Evolutionary conservation across 2,329 filamentous ascomycete species (phyloP).

Genomic region (Penicillium sp.): DNA sequence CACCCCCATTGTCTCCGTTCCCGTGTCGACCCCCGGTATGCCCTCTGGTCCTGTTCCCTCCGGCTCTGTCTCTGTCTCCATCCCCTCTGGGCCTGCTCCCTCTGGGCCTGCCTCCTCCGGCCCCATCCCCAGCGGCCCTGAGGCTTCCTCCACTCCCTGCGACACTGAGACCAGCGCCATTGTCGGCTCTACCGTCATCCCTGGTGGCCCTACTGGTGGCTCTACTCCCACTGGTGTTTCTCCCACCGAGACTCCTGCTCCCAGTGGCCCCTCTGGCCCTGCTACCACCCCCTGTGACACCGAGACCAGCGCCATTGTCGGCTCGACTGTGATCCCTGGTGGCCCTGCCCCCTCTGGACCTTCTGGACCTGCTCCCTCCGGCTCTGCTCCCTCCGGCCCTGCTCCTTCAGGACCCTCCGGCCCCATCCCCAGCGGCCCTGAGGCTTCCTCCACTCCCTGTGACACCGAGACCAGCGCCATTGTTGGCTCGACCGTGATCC

Average conservation of each 20-base stretch:
- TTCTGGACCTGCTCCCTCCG: constrained; percentile 5
- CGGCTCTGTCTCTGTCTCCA: constrained; percentile 4
- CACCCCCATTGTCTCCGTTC: constrained; percentile 10
- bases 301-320: constrained; percentile 12
- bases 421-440: constrained; percentile 7
- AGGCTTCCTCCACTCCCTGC: constrained; percentile 21
- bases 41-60: constrained; percentile 5
- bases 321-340: constrained; percentile 8
- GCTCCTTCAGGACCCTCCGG: constrained; percentile 12
- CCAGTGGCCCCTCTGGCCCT: constrained; percentile 8
- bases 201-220: constrained; percentile 7
- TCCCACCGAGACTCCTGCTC: constrained; percentile 6
- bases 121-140: neutral
- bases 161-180: constrained; percentile 20
- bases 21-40: neutral
- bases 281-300: constrained; percentile 1
- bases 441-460: constrained; percentile 20
- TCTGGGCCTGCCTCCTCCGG: constrained; percentile 5
- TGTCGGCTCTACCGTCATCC: constrained; percentile 13
- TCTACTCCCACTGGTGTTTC: constrained; percentile 1
- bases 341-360: constrained; percentile 15
- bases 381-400: neutral
- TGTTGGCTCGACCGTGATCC: constrained; percentile 15
- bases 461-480: constrained; percentile 20
- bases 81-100: constrained; percentile 9